A percentile compares a stretch with the other conserved stretches of the same genome.
These are phyloP conservation scores for Didymella glomerata DNA, from an alignment of 2,329 filamentous ascomycete species.

Conservation along the genomic window DNA sequence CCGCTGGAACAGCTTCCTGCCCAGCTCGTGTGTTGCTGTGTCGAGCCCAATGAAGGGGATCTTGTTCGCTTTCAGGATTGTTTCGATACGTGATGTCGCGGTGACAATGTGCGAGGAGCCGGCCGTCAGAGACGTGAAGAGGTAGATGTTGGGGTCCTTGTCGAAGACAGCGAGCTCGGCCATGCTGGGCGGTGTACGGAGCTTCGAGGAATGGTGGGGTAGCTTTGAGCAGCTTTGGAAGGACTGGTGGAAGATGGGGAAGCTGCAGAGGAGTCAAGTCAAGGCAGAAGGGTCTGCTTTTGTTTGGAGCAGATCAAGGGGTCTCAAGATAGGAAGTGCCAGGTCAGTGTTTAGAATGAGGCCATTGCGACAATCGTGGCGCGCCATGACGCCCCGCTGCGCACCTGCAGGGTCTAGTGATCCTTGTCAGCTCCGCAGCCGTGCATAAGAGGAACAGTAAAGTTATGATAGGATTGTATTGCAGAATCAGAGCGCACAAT, in stretches of 20 bases:
- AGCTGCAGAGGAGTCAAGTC: neutral
- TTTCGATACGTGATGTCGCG: constrained; percentile 93
- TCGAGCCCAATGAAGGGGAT: constrained; percentile 94
- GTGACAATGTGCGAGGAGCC: constrained; percentile 97
- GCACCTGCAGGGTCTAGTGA: constrained; percentile 16
- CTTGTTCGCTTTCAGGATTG: constrained; percentile 92
- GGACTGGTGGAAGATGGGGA: neutral
- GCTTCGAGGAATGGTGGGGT: constrained; percentile 15
- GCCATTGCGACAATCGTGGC: constrained; percentile 23
- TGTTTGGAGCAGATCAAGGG: constrained; percentile 9
- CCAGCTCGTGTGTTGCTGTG: constrained; percentile 87
- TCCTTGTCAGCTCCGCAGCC: constrained; percentile 11
- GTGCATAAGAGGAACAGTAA: constrained; percentile 22
- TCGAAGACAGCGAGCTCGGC: constrained; percentile 56
- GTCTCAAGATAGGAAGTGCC: constrained; percentile 16
- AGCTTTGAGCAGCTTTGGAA: neutral
- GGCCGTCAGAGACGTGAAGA: constrained; percentile 95
- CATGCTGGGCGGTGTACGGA: constrained; percentile 34
- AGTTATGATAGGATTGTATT: constrained; percentile 18
- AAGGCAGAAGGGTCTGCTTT: neutral
- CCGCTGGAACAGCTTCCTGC: constrained; percentile 86
- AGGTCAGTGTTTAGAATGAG: constrained; percentile 21
- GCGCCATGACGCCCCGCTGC: constrained; percentile 13
- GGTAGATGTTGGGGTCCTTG: constrained; percentile 71
- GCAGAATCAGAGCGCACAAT: constrained; percentile 23